Conservation (phyloP, 2,329 filamentous ascomycete species). For the Phyllosticta capitalensis region DNA sequence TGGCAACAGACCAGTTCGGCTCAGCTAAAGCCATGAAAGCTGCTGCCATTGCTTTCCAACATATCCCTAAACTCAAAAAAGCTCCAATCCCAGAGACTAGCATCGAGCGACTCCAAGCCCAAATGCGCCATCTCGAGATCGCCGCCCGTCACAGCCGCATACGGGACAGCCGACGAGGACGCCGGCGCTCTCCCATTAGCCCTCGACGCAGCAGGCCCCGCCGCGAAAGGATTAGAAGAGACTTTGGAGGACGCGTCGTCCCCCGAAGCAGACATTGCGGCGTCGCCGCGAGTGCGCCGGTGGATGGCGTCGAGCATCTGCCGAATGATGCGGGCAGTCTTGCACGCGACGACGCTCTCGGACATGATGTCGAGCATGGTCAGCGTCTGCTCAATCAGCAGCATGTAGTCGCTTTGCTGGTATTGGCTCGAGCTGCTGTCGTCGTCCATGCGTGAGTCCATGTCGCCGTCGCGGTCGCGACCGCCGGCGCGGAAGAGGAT, state of each 20-base stretch:
- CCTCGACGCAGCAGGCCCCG: background rate
- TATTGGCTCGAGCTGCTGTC: conserved; percentile 16
- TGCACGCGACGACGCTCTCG: conserved; percentile 31
- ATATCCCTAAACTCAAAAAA: conserved; percentile 7
- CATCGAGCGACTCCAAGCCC: conserved; percentile 7
- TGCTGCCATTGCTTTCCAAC: conserved; percentile 4
- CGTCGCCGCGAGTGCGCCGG: conserved; percentile 1
- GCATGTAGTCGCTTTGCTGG: conserved; percentile 15
- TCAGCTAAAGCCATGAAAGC: conserved; percentile 4
- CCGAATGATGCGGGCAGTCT: conserved; percentile 21
- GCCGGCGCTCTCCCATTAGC: background rate
- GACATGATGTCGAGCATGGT: conserved; percentile 35
- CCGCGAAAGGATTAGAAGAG: too few species aligned
- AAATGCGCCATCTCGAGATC: conserved; percentile 4
- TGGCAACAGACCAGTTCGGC: background rate
- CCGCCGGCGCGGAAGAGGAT: conserved; percentile 26
- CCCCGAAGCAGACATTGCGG: background rate
- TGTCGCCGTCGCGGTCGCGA: background rate
- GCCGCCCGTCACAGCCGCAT: background rate
- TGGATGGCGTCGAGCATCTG: conserved; percentile 8
- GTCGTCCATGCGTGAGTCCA: conserved; percentile 10
- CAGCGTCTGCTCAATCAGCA: conserved; percentile 28
- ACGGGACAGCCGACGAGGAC: background rate
- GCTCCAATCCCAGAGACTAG: conserved; percentile 6
- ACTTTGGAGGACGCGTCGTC: too few species aligned